Percentiles rank a stretch among this genome's conserved stretches.
Conservation (phyloP, 1,284 basidiomycete species). For the Chalciporus sp. region DNA sequence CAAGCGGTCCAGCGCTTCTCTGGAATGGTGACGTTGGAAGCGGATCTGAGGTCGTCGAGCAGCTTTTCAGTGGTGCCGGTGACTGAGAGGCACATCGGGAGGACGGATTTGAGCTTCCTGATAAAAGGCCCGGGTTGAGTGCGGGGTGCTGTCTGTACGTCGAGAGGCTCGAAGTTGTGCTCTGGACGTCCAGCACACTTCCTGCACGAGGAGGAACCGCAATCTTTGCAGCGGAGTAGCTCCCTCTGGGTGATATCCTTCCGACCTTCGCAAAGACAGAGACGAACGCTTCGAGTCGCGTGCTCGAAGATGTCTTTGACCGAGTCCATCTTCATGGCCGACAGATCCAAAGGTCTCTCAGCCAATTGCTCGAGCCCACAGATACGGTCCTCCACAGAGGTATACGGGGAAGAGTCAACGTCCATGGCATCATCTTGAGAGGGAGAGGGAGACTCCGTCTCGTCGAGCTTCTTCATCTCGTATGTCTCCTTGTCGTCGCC, state of each 20-base stretch:
- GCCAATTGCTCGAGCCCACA: slow-evolving; percentile 71
- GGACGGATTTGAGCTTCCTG: slow-evolving; percentile 71
- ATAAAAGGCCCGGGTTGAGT: slow-evolving; percentile 75
- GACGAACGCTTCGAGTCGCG: slow-evolving; percentile 74
- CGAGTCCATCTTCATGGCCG: slow-evolving; percentile 50
- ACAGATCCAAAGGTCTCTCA: slow-evolving; percentile 68
- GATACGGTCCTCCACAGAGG: slow-evolving; percentile 51
- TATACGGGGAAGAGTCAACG: slow-evolving; percentile 40
- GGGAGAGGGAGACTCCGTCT: slow-evolving; percentile 41
- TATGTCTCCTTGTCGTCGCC: slow-evolving; percentile 66
- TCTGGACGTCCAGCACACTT: slow-evolving; percentile 90
- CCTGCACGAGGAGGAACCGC: slow-evolving; percentile 79
- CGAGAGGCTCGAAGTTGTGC: slow-evolving; percentile 69
- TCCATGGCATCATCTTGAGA: slow-evolving; percentile 49
- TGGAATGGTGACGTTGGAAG: slow-evolving; percentile 47
- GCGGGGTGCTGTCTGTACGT: slow-evolving; percentile 51
- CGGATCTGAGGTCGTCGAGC: slow-evolving; percentile 55
- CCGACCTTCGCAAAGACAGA: slow-evolving; percentile 90
- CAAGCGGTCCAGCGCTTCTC: slow-evolving; percentile 66
- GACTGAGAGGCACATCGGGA: slow-evolving; percentile 86
- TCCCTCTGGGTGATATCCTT: slow-evolving; percentile 73
- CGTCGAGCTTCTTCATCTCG: slow-evolving; percentile 55
- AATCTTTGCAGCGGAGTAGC: slow-evolving; percentile 75
- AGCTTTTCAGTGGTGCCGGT: slow-evolving; percentile 53
- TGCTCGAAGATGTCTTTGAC: slow-evolving; percentile 62